Conservation (phyloP, 306 rosid species). For the Lathyrus oleraceus region DNA sequence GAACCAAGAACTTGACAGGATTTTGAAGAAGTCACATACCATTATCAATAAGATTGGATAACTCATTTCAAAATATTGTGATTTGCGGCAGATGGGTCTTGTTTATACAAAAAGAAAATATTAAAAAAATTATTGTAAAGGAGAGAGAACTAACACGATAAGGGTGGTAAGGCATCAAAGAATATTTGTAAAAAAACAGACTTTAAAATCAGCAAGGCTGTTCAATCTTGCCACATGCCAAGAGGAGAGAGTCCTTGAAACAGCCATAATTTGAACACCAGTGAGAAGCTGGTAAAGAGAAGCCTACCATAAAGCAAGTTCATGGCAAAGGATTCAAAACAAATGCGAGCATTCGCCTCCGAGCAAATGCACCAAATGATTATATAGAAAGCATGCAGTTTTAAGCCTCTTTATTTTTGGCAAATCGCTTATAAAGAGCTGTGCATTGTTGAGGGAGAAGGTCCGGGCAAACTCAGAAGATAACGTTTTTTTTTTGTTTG, state of each 20-base stretch:
- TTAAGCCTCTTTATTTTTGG: slow-evolving; percentile 5
- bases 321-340: slow-evolving; percentile 23
- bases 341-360: slow-evolving; percentile 18
- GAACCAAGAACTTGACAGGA: slow-evolving; percentile 28
- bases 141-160: background rate
- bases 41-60: slow-evolving; percentile 3
- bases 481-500: too few species aligned
- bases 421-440: slow-evolving; percentile 8
- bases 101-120: background rate
- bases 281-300: slow-evolving; percentile 3
- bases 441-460: background rate
- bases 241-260: slow-evolving; percentile 6
- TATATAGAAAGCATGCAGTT: background rate
- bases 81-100: background rate
- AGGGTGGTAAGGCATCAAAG: background rate
- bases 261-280: slow-evolving; percentile 9
- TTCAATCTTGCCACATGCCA: slow-evolving; percentile 2
- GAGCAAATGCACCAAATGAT: slow-evolving; percentile 21
- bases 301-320: background rate
- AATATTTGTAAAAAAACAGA: background rate
- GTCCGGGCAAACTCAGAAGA: background rate
- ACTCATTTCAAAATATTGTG: slow-evolving; percentile 15
- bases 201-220: slow-evolving; percentile 25
- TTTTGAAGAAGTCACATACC: slow-evolving; percentile 20
- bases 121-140: background rate